A percentile compares a stretch with the other conserved stretches of the same genome.
These are phyloP conservation scores for Coemansia reversa DNA, from an alignment of 192 early-diverging fungal genomes.

Conservation along the genomic window DNA sequence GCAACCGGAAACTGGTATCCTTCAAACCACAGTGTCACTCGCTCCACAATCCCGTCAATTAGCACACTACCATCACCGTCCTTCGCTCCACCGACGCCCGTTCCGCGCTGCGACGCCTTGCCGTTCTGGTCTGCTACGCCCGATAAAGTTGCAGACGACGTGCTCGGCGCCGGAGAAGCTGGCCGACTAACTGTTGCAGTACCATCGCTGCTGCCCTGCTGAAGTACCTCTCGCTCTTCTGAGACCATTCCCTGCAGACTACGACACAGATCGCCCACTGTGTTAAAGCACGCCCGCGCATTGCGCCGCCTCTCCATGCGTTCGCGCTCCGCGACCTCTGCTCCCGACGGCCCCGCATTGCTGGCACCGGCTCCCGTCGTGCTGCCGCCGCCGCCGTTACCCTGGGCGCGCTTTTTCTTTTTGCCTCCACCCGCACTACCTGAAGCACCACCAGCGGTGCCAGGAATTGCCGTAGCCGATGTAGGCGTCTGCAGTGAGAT, in stretches of 20 bases:
- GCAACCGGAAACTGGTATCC: conserved; percentile 55
- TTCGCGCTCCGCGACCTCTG: conserved; percentile 32
- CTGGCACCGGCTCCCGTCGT: not conserved
- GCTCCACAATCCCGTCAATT: conserved; percentile 43
- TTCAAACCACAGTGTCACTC: conserved; percentile 50
- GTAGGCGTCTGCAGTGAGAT: conserved; percentile 31
- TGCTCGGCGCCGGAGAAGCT: conserved; percentile 30
- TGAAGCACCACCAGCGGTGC: conserved; percentile 3
- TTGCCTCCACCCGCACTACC: conserved; percentile 17
- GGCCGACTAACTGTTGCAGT: conserved; percentile 17
- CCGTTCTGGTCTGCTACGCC: not conserved
- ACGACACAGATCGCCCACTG: conserved; percentile 43
- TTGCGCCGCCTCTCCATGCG: conserved; percentile 45
- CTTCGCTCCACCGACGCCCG: not conserved
- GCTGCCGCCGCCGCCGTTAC: not conserved
- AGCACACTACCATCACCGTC: conserved; percentile 14
- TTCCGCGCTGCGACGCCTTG: not conserved
- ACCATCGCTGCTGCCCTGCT: conserved; percentile 1
- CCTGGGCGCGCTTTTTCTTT: conserved; percentile 36
- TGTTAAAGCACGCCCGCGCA: conserved; percentile 31
- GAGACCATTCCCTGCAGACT: conserved; percentile 36
- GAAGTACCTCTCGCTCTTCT: conserved; percentile 29
- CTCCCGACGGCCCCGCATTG: not conserved
- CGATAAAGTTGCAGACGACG: conserved; percentile 22
- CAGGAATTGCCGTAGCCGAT: not conserved